Evolutionary conservation across 768 basidiomycete species (phyloP), one percentile per base, ranked within the genome.

Genomic region (Tephrocybe sp.): DNA sequence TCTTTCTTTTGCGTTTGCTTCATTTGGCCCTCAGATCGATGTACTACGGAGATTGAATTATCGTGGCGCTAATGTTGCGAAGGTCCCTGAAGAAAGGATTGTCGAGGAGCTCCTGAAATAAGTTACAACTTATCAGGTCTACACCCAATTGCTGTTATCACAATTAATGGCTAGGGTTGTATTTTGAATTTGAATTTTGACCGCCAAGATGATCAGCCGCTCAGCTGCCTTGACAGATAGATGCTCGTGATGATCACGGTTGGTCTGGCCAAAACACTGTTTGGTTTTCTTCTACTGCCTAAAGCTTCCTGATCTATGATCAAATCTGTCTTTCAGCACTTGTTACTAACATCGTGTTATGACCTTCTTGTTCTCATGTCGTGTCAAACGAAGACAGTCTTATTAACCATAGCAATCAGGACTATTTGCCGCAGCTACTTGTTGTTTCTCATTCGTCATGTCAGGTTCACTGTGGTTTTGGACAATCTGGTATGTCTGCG

Each of bases 41-140:
- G 88, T 86, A n/a, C 77, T 96, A 52, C 80, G 87, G 56, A 77
- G 90, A 60, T 64, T 95, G 63, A 95, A 96, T 66, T 96, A 96
- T 70, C 83, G 92, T 22, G 80, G 93, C 21, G 71, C 81, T 15
- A 94, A 93, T 63, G 83, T 87, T 38, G 75, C 84, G 12, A 85
- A 87, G 67, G 88, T 92, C 65, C 68, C 80, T 34, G 90, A 92
- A 60, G 92, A 94, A 62, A 80, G 84, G 64, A 75, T 94, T 34
- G 86, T 95, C 21, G 89, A 94, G 68, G 90, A 92, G 69, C 74
- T 94, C 54, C 72, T 95, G 69, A 89, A 87, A 63, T 74, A 63
- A 66, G 49, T 47, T 41, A 28, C 48, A 25, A 24, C n/a, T 47
- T 25, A 25, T 39, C 19, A 36, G 7, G 19, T 18, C 27, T 37